Conservation (phyloP, 176 grass and related monocot genomes). For the Elaeis guineensis region DNA sequence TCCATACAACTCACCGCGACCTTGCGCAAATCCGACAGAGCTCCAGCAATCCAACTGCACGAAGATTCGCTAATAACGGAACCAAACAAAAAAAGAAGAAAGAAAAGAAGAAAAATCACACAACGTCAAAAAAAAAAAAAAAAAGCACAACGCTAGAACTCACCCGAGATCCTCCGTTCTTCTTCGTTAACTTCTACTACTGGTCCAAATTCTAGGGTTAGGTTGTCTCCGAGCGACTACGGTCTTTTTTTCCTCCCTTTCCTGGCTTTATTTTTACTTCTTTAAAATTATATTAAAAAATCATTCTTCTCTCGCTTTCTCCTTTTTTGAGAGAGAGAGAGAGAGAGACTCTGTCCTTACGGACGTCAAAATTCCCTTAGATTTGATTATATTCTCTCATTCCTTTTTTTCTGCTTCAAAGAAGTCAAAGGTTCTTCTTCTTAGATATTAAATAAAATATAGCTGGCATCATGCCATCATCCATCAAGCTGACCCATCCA, state of each 20-base stretch:
- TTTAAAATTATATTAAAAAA: background rate
- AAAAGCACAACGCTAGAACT: no score
- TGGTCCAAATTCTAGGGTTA: constrained; percentile 21
- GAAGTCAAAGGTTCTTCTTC: constrained; percentile 3
- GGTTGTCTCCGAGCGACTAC: constrained; percentile 3
- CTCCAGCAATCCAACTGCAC: no score
- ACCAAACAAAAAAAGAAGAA: no score
- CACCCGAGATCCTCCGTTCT: background rate
- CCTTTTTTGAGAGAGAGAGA: constrained; percentile 2
- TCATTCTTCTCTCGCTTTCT: constrained; percentile 13
- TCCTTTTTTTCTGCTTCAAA: background rate
- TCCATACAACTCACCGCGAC: no score
- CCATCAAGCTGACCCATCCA: no score
- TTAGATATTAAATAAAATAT: no score
- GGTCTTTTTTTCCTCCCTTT: constrained; percentile 1
- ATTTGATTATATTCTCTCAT: constrained; percentile 52
- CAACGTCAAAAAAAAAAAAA: background rate
- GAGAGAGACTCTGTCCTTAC: constrained; percentile 36
- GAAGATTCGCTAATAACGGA: no score
- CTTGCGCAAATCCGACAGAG: no score
- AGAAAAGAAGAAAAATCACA: no score
- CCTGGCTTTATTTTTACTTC: constrained; percentile 15
- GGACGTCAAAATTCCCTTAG: constrained; percentile 96
- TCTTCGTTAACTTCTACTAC: background rate
- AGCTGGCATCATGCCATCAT: no score